phyloP scores from a whole-genome alignment of 228 moss, liverwort and hornwort genomes.

The Sphagnum fallax region DNA sequence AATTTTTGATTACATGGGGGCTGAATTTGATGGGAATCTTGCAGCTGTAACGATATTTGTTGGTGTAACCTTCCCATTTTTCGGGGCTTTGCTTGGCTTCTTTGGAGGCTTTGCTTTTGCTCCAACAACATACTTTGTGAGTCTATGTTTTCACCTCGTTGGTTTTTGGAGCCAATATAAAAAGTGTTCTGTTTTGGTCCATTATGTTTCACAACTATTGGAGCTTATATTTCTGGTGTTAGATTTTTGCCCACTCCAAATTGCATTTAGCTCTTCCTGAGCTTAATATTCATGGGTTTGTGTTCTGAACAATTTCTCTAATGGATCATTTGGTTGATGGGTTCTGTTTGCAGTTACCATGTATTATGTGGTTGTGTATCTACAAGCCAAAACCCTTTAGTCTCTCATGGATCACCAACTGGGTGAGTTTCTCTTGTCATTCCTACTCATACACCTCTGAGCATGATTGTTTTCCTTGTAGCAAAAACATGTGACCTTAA shows the following conservation, averaged over 20 bases:
- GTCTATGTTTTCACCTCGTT: not conserved
- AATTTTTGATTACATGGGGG: not conserved
- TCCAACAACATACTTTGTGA: conserved; percentile 55
- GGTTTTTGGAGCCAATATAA: no score
- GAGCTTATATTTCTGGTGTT: no score
- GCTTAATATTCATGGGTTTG: not conserved
- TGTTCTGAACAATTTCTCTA: no score
- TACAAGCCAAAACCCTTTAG: conserved; percentile 1
- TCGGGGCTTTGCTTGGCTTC: conserved; percentile 12
- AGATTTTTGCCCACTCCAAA: not conserved
- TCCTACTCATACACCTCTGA: no score
- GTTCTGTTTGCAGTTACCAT: conserved; percentile 3
- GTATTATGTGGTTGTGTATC: conserved; percentile 8
- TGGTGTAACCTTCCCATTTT: conserved; percentile 15
- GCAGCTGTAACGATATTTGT: conserved; percentile 15
- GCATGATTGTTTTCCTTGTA: no score
- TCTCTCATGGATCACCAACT: conserved; percentile 3
- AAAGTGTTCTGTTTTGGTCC: no score
- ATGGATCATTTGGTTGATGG: not conserved
- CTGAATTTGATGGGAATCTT: not conserved
- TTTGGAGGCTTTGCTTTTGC: conserved; percentile 25
- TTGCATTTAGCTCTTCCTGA: no score
- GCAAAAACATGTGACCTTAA: no score
- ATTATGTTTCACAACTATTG: no score
- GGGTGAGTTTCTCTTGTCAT: not conserved